A percentile compares a stretch with the other conserved stretches of the same genome.
phyloP scores from a whole-genome alignment of 148 eudicot species.

The Silene uniflora region DNA sequence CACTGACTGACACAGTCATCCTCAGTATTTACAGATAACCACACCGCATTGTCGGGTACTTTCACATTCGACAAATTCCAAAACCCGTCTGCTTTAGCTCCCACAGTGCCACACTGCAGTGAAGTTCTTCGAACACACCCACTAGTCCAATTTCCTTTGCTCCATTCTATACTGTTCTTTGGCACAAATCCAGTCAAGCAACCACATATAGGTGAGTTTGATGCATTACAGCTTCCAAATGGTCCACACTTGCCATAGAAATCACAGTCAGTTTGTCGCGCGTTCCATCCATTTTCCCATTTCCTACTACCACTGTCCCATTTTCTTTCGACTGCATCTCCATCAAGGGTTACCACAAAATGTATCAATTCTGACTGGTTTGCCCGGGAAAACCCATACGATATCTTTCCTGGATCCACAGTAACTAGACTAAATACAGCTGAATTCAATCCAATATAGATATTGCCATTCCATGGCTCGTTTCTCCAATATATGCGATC shows the following conservation, averaged over 20 bases:
- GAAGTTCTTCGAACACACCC: conserved; percentile 44
- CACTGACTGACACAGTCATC: conserved; percentile 34
- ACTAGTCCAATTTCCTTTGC: conserved; percentile 36
- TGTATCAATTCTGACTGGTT: conserved; percentile 6
- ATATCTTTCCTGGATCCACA: conserved; percentile 12
- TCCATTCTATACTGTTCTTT: conserved; percentile 40
- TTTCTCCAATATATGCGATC: conserved; percentile 31
- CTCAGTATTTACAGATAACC: conserved; percentile 13
- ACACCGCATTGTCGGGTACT: conserved; percentile 25
- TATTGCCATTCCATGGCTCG: conserved; percentile 39
- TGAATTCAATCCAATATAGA: conserved; percentile 27
- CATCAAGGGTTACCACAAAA: conserved; percentile 21
- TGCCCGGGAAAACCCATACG: conserved; percentile 8
- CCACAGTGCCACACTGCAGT: conserved; percentile 31
- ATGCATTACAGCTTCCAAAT: conserved; percentile 49
- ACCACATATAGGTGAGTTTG: conserved; percentile 36
- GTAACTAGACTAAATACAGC: conserved; percentile 12
- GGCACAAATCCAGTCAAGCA: conserved; percentile 57
- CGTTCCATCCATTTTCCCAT: conserved; percentile 26
- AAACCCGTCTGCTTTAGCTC: conserved; percentile 33
- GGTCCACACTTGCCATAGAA: conserved; percentile 53
- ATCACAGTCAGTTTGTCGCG: conserved; percentile 34
- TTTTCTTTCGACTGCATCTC: conserved; percentile 9
- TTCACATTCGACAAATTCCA: conserved; percentile 29
- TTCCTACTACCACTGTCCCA: conserved; percentile 23